Percentiles rank a stretch among this genome's conserved stretches.
Evolutionary conservation across 108 stramenopile species (phyloP).

Genomic region (Cyclotella sp.): DNA sequence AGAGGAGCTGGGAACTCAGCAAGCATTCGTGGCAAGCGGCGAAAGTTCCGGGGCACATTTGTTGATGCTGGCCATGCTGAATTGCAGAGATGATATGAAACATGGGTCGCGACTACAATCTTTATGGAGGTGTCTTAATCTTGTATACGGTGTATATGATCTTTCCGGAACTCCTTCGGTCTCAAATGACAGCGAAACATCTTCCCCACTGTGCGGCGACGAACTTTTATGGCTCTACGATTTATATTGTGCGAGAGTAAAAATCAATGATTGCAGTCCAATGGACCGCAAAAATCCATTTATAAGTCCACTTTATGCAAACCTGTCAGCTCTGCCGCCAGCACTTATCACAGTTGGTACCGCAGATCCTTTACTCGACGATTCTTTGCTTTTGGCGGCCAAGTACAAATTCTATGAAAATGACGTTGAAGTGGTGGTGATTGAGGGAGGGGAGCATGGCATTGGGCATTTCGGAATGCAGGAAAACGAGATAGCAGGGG

Average conservation of each 20-base stretch:
- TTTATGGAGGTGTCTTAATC: conserved; percentile 44
- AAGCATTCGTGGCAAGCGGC: conserved; percentile 44
- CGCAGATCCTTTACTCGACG: conserved; percentile 46
- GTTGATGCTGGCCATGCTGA: conserved; percentile 45
- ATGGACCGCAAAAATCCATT: conserved; percentile 20
- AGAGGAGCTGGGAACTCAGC: conserved; percentile 22
- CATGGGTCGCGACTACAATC: not conserved
- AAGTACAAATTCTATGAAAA: conserved; percentile 21
- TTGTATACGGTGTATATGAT: conserved; percentile 49
- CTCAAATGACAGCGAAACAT: conserved; percentile 29
- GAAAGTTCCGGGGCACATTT: conserved; percentile 57
- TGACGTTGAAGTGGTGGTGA: conserved; percentile 32
- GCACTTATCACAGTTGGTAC: conserved; percentile 43
- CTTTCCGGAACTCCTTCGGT: conserved; percentile 41
- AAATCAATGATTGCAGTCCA: not conserved
- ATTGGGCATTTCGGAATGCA: conserved; percentile 49
- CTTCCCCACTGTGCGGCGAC: conserved; percentile 43
- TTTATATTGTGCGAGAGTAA: conserved; percentile 27
- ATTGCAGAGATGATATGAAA: conserved; percentile 25
- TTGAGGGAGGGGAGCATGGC: conserved; percentile 42
- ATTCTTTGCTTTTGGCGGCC: conserved; percentile 36
- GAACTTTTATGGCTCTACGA: conserved; percentile 44
- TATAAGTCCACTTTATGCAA: conserved; percentile 39
- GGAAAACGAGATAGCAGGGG: conserved; percentile 38
- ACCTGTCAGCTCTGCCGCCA: conserved; percentile 45